Base-by-base conservation (phyloP, 2,329 filamentous ascomycete species). In the Botryosphaeria dothidea region DNA sequence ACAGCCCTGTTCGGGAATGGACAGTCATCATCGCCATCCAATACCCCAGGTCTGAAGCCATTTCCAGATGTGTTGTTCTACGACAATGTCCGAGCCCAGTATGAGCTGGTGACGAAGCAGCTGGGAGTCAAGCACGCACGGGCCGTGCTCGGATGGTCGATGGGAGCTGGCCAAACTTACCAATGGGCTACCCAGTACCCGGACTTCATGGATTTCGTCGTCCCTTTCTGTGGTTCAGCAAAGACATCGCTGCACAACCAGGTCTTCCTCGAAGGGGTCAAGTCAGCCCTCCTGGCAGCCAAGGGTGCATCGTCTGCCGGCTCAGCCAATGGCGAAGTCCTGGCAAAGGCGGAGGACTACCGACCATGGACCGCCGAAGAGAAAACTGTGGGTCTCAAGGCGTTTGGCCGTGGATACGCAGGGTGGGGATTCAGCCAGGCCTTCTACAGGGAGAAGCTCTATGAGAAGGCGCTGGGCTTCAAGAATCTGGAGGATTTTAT, bases 381-480 rank as follows among this genome's bases (percentile, higher is more conserved):
- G 68, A 84, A 74, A 54, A 78, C 81, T 17, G 78, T 81, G 21
- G 88, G 86, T 0, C 72, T 94, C 45, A 92, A 89, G 71, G 91
- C 91, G 0, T 85, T 94, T 65, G 90, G 85, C 0, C 83, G 90
- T 49, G 91, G 88, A 0, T 95, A 95, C 75, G 90, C 91, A 1
- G 91, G 91, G 0, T 95, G 86, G 91, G 91, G 92, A 0, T 91
- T 94, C 71, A 90, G 87, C 60, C 91, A 93, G 71, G 84, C 90
- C 0, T 94, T 93, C 71, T 94, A 94, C 71, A 84, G 91, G 1
- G 81, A 92, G 69, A 88, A 84, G 72, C 66, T 92, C n/a, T 89
- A 89, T 73, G 85, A 91, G 73, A 87, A 76, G 1, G 79, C 73
- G 0, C 82, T 93, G 8, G 88, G 89, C 0, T 92, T 84, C 70